Evolutionary conservation across 441 rosid genomes (phyloP).

Genomic region (Mallotus repandus): DNA sequence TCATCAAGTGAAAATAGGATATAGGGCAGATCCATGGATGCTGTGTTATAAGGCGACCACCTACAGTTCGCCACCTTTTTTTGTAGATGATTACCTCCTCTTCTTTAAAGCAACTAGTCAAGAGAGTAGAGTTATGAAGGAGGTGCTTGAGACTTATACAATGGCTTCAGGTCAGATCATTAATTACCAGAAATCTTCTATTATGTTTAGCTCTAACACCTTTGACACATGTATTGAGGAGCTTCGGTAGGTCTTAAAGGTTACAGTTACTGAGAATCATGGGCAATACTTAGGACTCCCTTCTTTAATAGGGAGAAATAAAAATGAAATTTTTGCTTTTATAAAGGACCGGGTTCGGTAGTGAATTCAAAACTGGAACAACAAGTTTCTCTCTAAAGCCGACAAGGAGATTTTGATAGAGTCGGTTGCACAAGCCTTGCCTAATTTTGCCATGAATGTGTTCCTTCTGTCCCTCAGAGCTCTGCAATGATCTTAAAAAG

Average conservation of each 20-base stretch:
- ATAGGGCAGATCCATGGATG: not conserved
- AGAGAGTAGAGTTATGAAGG: not conserved
- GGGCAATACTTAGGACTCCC: too few species aligned
- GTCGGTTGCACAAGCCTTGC: too few species aligned
- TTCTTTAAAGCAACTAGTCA: not conserved
- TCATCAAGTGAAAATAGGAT: not conserved
- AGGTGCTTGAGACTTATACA: not conserved
- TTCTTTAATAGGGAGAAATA: not conserved
- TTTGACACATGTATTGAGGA: not conserved
- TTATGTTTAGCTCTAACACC: not conserved
- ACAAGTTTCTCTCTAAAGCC: not conserved
- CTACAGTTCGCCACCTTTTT: not conserved
- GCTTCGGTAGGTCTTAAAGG: not conserved
- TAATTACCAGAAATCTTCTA: too few species aligned
- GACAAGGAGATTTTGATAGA: not conserved
- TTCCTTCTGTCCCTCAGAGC: too few species aligned
- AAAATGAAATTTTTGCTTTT: not conserved
- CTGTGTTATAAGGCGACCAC: not conserved
- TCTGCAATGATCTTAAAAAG: not conserved
- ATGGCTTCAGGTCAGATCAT: not conserved
- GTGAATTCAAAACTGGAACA: too few species aligned
- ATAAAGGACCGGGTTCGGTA: not conserved
- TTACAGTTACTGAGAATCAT: not conserved
- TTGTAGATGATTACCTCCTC: not conserved
- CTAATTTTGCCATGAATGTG: too few species aligned